A percentile compares a stretch with the other conserved stretches of the same genome.
These are phyloP conservation scores for Allantophomopsis lycopodina DNA, from an alignment of 2,329 filamentous ascomycete species.

Conservation along the genomic window DNA sequence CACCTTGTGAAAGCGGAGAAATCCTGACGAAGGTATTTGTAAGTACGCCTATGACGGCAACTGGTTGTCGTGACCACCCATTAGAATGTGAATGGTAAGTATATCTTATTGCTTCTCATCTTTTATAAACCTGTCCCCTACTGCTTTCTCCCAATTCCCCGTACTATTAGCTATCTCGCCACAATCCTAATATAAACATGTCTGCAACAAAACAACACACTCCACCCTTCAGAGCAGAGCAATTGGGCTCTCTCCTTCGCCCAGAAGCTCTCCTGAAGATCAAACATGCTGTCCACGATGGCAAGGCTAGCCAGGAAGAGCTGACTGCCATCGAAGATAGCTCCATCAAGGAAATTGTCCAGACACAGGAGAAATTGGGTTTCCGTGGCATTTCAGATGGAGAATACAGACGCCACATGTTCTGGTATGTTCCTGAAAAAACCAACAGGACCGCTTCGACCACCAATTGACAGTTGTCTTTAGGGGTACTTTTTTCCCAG, in stretches of 20 bases:
- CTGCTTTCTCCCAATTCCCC: no score
- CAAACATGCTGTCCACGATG: constrained; percentile 38
- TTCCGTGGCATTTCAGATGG: constrained; percentile 44
- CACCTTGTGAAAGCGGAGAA: no score
- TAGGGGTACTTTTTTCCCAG: constrained; percentile 15
- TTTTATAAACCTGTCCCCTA: no score
- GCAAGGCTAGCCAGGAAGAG: constrained; percentile 28
- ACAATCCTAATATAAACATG: neutral
- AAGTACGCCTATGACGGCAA: no score
- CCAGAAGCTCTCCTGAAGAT: constrained; percentile 40
- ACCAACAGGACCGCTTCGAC: neutral
- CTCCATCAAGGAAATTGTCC: constrained; percentile 42
- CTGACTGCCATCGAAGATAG: constrained; percentile 34
- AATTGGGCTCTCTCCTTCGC: constrained; percentile 49
- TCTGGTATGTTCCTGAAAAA: neutral
- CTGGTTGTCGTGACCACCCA: no score
- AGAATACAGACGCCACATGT: constrained; percentile 27
- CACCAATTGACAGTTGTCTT: constrained; percentile 10
- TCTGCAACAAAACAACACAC: constrained; percentile 4
- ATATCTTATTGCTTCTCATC: no score
- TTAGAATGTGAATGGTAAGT: no score
- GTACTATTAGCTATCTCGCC: no score
- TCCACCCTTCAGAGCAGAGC: constrained; percentile 47
- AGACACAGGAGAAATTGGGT: constrained; percentile 41
- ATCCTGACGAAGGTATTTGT: no score